Evolutionary conservation across 257 asterid species (phyloP).

Genomic region (Solanum dulcamara): DNA sequence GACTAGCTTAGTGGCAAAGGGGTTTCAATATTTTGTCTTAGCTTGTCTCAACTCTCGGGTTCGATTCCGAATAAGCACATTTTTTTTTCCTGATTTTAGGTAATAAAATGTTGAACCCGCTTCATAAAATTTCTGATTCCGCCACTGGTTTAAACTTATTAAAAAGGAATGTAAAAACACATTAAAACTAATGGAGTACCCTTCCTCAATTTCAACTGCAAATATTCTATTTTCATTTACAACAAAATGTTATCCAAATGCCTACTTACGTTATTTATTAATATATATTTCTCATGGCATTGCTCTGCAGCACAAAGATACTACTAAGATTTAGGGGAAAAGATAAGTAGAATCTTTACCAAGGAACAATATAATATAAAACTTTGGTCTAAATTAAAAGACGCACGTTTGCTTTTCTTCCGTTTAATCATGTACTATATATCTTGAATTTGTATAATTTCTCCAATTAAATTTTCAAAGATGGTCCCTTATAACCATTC

Average conservation of each 20-base stretch:
- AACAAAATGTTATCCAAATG: not conserved
- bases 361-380: not conserved
- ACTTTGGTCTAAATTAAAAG: not conserved
- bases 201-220: not conserved
- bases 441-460: not conserved
- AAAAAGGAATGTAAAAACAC: not conserved
- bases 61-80: too few species aligned
- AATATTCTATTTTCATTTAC: not conserved
- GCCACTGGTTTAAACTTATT: not conserved
- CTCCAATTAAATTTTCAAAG: not conserved
- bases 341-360: not conserved
- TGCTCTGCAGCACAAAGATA: not conserved
- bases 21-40: too few species aligned
- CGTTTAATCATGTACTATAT: not conserved
- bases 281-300: not conserved
- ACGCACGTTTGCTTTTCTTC: not conserved
- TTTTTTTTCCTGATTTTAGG: too few species aligned
- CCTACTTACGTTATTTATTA: not conserved
- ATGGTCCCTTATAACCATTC: not conserved
- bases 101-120: too few species aligned
- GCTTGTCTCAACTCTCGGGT: too few species aligned
- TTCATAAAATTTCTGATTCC: too few species aligned
- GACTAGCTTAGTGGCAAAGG: too few species aligned
- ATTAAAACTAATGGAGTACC: not conserved
- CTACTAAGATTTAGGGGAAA: not conserved